A percentile compares a stretch with the other conserved stretches of the same genome.
phyloP scores from a whole-genome alignment of 2,329 filamentous ascomycete species.

The Aspergillus puulaauensis region DNA sequence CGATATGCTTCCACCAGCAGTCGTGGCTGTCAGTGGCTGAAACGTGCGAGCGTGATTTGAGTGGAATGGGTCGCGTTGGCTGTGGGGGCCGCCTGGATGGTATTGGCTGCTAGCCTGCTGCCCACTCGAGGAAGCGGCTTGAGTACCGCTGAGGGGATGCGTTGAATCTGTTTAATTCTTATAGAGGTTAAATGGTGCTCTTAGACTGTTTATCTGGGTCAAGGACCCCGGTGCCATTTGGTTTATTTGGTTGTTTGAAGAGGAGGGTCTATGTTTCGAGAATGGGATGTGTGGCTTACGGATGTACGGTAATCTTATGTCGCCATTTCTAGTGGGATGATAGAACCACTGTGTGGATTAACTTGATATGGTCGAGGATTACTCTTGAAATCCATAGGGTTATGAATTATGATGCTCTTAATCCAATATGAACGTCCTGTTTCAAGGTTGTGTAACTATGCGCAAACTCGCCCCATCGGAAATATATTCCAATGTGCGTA shows the following conservation, averaged over 20 bases:
- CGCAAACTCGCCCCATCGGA: too few relatives aligned
- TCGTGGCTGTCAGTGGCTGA: neutral
- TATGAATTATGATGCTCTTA: too few relatives aligned
- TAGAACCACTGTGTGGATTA: neutral
- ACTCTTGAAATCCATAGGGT: too few relatives aligned
- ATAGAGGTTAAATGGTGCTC: neutral
- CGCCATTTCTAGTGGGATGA: neutral
- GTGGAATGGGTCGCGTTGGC: neutral
- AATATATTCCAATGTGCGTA: too few relatives aligned
- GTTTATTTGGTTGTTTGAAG: neutral
- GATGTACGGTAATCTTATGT: neutral
- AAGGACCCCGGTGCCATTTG: neutral
- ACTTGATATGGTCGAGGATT: too few relatives aligned
- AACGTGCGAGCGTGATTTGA: neutral
- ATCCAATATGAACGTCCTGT: too few relatives aligned
- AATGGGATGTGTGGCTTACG: neutral
- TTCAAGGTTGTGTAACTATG: too few relatives aligned
- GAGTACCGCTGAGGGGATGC: neutral
- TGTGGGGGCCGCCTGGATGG: neutral
- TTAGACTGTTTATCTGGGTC: neutral
- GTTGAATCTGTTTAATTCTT: neutral
- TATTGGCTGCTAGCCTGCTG: neutral
- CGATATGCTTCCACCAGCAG: neutral
- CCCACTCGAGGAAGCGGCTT: neutral
- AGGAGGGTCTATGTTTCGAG: neutral